Evolutionary conservation across 1,284 basidiomycete genomes (phyloP).

Genomic region (Leccinum variabile): DNA sequence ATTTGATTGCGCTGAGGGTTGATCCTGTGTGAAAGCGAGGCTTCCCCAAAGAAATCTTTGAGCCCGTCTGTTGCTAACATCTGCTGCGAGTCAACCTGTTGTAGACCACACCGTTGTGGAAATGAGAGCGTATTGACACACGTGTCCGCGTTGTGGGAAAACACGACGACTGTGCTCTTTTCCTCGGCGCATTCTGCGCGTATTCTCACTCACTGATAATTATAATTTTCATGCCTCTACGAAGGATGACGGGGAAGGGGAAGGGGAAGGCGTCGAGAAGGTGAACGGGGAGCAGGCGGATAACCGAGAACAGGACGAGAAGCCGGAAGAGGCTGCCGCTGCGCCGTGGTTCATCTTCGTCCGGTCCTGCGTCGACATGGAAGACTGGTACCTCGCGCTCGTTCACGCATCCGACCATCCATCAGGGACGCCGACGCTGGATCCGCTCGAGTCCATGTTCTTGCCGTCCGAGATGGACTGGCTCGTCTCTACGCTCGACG

Average conservation of each 20-base stretch:
- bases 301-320: constrained; percentile 49
- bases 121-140: constrained; percentile 12
- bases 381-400: constrained; percentile 91
- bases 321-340: constrained; percentile 44
- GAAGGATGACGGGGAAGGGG: constrained; percentile 14
- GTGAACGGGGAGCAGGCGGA: constrained; percentile 37
- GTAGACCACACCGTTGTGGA: constrained; percentile 13
- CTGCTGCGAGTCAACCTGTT: no score
- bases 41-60: no score
- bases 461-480: constrained; percentile 78
- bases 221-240: constrained; percentile 51
- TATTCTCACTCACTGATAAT: background rate
- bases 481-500: constrained; percentile 37
- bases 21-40: no score
- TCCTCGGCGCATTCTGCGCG: background rate
- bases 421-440: constrained; percentile 54
- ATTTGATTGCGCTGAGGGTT: no score
- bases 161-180: background rate
- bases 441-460: constrained; percentile 61
- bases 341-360: constrained; percentile 53
- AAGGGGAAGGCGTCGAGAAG: constrained; percentile 37
- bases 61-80: no score
- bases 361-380: no score
- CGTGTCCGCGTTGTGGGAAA: constrained; percentile 16
- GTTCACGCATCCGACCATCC: constrained; percentile 71